These are phyloP conservation scores for Fraxinus baroniana DNA, from an alignment of 305 asterid species.

Conservation along the genomic window DNA sequence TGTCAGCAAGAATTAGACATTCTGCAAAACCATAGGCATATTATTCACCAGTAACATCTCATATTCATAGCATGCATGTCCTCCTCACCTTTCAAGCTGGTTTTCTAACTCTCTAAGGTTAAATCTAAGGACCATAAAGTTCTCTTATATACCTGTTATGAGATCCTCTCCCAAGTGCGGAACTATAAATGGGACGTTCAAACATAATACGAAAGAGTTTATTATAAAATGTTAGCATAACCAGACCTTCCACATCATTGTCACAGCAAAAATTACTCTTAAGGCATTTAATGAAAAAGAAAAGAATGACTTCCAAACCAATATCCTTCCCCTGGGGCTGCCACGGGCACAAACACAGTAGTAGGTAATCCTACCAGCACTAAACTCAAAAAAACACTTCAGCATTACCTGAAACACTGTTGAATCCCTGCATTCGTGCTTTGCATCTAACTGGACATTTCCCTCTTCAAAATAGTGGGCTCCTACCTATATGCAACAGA, in stretches of 20 bases:
- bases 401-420: conserved; percentile 70
- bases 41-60: conserved; percentile 6
- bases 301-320: neutral
- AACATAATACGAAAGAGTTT: neutral
- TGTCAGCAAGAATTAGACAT: conserved; percentile 24
- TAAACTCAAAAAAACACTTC: conserved; percentile 25
- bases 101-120: conserved; percentile 13
- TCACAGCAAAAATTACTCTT: neutral
- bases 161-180: neutral
- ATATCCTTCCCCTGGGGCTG: conserved; percentile 8
- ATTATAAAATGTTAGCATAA: neutral
- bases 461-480: conserved; percentile 99
- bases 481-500: conserved; percentile 60
- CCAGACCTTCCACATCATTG: neutral
- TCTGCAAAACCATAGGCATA: conserved; percentile 25
- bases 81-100: conserved; percentile 3
- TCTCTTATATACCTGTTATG: neutral
- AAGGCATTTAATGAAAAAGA: neutral
- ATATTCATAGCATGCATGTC: neutral
- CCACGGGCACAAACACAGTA: conserved; percentile 3
- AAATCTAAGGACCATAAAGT: neutral
- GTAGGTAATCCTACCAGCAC: conserved; percentile 24
- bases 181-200: conserved; percentile 16
- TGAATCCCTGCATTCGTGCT: conserved; percentile 80
- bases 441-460: conserved; percentile 92